Evolutionary conservation across 148 eudicot genomes (phyloP).

Genomic region (Drosera capensis): DNA sequence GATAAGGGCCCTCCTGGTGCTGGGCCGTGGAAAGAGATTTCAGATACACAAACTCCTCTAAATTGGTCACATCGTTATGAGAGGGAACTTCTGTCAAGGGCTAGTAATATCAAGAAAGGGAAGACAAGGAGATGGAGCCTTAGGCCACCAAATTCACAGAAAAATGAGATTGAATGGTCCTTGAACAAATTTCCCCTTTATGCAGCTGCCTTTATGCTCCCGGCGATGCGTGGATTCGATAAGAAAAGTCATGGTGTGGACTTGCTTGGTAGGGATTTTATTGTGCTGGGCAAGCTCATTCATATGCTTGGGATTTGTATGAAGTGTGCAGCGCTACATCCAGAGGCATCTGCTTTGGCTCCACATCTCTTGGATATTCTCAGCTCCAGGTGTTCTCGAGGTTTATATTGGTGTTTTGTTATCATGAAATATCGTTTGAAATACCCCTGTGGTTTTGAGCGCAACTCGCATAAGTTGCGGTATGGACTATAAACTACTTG

Average conservation of each 20-base stretch:
- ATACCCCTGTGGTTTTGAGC: not conserved
- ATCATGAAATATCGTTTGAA: not conserved
- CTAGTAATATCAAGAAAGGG: constrained; percentile 42
- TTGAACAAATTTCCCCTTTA: constrained; percentile 69
- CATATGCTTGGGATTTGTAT: constrained; percentile 92
- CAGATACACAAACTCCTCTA: constrained; percentile 39
- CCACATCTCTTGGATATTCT: constrained; percentile 66
- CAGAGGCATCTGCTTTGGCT: constrained; percentile 84
- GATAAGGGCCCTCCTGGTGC: constrained; percentile 58
- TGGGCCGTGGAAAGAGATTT: constrained; percentile 73
- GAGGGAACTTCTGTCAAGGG: constrained; percentile 62
- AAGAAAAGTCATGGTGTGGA: constrained; percentile 95
- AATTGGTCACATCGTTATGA: constrained; percentile 70
- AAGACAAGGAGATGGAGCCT: constrained; percentile 70
- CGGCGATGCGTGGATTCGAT: constrained; percentile 89
- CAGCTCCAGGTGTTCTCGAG: constrained; percentile 52
- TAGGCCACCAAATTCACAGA: constrained; percentile 14
- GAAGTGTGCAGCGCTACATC: constrained; percentile 84
- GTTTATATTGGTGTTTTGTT: not conserved
- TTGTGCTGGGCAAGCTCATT: constrained; percentile 77
- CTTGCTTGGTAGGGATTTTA: constrained; percentile 80
- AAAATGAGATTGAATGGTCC: constrained; percentile 38
- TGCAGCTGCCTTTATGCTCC: constrained; percentile 95
- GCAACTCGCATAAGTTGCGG: too few species aligned
- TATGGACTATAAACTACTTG: not conserved